These are phyloP conservation scores for Monosporozyma unispora DNA, from an alignment of 805 yeast species.

Conservation along the genomic window DNA sequence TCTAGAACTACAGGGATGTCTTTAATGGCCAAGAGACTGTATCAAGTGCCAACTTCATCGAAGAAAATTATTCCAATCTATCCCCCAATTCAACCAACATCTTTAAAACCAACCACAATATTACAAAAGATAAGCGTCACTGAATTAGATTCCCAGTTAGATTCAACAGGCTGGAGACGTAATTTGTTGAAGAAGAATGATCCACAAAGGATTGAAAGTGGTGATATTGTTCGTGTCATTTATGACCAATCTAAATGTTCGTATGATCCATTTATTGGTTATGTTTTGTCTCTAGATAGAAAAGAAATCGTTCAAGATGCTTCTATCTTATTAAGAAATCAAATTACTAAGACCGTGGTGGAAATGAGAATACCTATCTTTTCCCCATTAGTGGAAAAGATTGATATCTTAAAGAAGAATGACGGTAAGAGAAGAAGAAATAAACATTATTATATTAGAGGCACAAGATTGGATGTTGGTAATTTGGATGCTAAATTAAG, in stretches of 20 bases:
- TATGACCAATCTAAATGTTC: slow-evolving; percentile 47
- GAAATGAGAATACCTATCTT: slow-evolving; percentile 74
- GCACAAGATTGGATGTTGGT: slow-evolving; percentile 64
- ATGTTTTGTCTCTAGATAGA: slow-evolving; percentile 67
- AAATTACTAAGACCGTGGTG: slow-evolving; percentile 72
- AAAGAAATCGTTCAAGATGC: slow-evolving; percentile 52
- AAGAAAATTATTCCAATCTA: slow-evolving; percentile 25
- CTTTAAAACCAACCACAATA: slow-evolving; percentile 1
- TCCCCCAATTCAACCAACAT: slow-evolving; percentile 18
- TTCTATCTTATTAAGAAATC: slow-evolving; percentile 73
- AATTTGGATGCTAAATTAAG: slow-evolving; percentile 46
- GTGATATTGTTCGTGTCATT: slow-evolving; percentile 71
- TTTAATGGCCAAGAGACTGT: slow-evolving; percentile 4
- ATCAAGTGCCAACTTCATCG: slow-evolving; percentile 14
- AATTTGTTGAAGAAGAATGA: slow-evolving; percentile 40
- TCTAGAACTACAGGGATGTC: not conserved
- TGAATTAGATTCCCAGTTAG: slow-evolving; percentile 50
- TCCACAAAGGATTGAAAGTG: slow-evolving; percentile 54
- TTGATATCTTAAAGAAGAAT: slow-evolving; percentile 65
- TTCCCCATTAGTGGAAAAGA: slow-evolving; percentile 66
- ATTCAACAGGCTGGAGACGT: slow-evolving; percentile 62
- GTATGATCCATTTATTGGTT: slow-evolving; percentile 66
- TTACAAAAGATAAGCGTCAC: slow-evolving; percentile 16
- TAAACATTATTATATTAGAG: slow-evolving; percentile 87
- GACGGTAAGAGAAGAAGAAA: slow-evolving; percentile 61